Conservation (phyloP, 2,329 filamentous ascomycete genomes). For the Penicillium occitanis region DNA sequence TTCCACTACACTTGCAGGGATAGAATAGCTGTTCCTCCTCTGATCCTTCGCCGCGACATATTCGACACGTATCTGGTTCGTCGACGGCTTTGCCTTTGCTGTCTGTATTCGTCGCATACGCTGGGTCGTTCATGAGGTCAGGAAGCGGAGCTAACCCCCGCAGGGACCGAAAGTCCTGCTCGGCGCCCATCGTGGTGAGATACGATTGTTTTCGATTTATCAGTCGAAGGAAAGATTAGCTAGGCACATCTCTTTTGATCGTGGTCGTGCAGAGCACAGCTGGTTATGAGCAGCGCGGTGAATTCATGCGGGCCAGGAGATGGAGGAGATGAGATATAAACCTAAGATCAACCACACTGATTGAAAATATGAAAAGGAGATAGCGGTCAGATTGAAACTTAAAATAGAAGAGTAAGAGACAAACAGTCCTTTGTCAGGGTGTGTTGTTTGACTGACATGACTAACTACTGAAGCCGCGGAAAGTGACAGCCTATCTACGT, state of each 20-base stretch:
- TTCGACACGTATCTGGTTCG: constrained; percentile 85
- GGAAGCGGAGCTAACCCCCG: constrained; percentile 33
- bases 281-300: constrained; percentile 11
- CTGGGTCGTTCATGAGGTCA: constrained; percentile 60
- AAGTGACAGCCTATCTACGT: constrained; percentile 13
- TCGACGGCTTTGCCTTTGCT: constrained; percentile 42
- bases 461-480: neutral
- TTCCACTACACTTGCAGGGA: constrained; percentile 97
- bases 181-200: constrained; percentile 31
- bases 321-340: neutral
- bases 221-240: neutral
- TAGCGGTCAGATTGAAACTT: neutral
- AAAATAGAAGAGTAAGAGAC: neutral
- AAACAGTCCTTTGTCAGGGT: neutral
- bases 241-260: constrained; percentile 14
- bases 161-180: constrained; percentile 27
- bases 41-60: constrained; percentile 88
- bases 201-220: neutral
- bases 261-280: constrained; percentile 20
- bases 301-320: constrained; percentile 8
- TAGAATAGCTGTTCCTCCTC: constrained; percentile 86
- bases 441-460: neutral
- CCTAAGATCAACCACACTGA: neutral
- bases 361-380: neutral
- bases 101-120: constrained; percentile 46